A percentile compares a stretch with the other conserved stretches of the same genome.
phyloP scores from a whole-genome alignment of 768 basidiomycete genomes.

The Lentinula edodes region DNA sequence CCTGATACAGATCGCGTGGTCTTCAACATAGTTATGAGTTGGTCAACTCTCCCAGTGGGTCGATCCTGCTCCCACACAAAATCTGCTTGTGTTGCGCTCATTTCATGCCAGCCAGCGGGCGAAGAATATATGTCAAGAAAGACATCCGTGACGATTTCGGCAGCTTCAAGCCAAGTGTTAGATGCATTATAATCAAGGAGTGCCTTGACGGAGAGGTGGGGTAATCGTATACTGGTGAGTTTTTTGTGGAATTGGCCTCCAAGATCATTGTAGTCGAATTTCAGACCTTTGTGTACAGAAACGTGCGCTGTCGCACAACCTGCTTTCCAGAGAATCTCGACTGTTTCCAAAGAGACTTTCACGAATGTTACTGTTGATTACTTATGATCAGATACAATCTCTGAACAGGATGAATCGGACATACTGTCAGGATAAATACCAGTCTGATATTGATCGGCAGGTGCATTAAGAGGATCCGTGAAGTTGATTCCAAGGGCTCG shows the following conservation, averaged over 20 bases:
- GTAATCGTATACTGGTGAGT: slow-evolving; percentile 54
- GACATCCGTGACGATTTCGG: slow-evolving; percentile 43
- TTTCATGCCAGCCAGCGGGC: slow-evolving; percentile 48
- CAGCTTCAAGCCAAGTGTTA: slow-evolving; percentile 66
- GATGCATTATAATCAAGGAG: slow-evolving; percentile 38
- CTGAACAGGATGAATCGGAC: slow-evolving; percentile 15
- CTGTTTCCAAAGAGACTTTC: slow-evolving; percentile 51
- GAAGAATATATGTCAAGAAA: slow-evolving; percentile 67
- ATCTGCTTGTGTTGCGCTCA: slow-evolving; percentile 47
- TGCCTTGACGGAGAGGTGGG: slow-evolving; percentile 41
- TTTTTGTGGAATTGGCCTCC: slow-evolving; percentile 64
- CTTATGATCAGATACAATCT: background rate
- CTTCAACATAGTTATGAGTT: slow-evolving; percentile 33
- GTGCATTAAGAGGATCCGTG: slow-evolving; percentile 73
- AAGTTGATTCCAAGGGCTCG: slow-evolving; percentile 66
- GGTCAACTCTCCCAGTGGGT: slow-evolving; percentile 55
- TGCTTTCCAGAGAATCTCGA: slow-evolving; percentile 54
- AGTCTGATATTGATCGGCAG: slow-evolving; percentile 60
- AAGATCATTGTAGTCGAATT: slow-evolving; percentile 69
- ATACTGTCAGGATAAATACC: slow-evolving; percentile 74
- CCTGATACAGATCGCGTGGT: background rate
- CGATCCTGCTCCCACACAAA: slow-evolving; percentile 72
- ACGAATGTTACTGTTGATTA: slow-evolving; percentile 70
- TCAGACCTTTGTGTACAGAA: slow-evolving; percentile 52
- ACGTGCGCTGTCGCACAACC: slow-evolving; percentile 50